Evolutionary conservation across 192 early-diverging fungal species (phyloP).

Genomic region (Coemansia interrupta): DNA sequence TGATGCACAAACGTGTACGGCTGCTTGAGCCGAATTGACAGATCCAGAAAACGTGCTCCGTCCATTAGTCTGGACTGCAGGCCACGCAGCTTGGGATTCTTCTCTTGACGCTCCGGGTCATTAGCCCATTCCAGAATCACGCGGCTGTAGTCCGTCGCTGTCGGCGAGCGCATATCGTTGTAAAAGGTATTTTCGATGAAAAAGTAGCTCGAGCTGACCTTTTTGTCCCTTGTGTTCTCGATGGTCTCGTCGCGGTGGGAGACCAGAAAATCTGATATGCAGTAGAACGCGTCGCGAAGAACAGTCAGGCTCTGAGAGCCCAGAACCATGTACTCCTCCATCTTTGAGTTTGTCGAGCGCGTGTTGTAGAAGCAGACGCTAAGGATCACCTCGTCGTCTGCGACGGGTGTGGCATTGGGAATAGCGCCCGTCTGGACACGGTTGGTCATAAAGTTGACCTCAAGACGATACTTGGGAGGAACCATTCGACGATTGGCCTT

Average conservation of each 20-base stretch:
- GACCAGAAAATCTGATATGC: constrained; percentile 62
- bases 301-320: constrained; percentile 66
- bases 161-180: constrained; percentile 60
- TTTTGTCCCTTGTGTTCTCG: constrained; percentile 54
- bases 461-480: constrained; percentile 46
- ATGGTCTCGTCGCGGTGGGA: constrained; percentile 39
- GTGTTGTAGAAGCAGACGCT: constrained; percentile 65
- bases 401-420: constrained; percentile 32
- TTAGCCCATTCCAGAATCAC: constrained; percentile 70
- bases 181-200: constrained; percentile 77
- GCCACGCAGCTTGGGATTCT: constrained; percentile 47
- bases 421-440: constrained; percentile 28
- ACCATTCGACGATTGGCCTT: constrained; percentile 52
- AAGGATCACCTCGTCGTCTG: constrained; percentile 56
- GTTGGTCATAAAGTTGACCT: constrained; percentile 55
- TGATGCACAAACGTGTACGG: constrained; percentile 76
- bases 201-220: constrained; percentile 65
- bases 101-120: constrained; percentile 50
- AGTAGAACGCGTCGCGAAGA: constrained; percentile 69
- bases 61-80: constrained; percentile 59
- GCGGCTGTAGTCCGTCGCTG: constrained; percentile 65
- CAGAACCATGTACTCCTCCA: constrained; percentile 65
- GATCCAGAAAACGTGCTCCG: constrained; percentile 58
- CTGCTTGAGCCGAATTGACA: constrained; percentile 61
- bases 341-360: constrained; percentile 47